Base-by-base conservation (phyloP, 495 filamentous ascomycete species). In the Podospora tetraspora region DNA sequence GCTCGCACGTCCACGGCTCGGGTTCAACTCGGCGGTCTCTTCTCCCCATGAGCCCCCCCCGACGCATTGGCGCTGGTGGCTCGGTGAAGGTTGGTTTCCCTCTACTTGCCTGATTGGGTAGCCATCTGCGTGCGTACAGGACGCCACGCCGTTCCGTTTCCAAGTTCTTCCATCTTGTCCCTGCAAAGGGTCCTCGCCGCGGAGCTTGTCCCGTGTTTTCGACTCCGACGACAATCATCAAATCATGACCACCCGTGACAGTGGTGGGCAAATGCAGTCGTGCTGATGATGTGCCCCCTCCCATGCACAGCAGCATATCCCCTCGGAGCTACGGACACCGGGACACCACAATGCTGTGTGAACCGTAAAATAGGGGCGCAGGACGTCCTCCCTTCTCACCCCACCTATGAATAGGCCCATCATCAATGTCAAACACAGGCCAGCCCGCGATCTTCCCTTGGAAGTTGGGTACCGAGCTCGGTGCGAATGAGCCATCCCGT, bases 1-100 rank as follows among this genome's bases (percentile, higher is more conserved):
- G 57, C 60, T 58, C 65, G 57, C 65, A 61, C 60, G 65, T 57
- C 21, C 65, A 56, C 57, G 65, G 65, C 65, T 66, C 65, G 57
- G 65, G 57, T 61, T 66, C 57, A 66, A 66, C 34, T 66, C 65
- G 65, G 65, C 65, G 65, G 32, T 66, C 32, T 32, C 58, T 58
- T 37, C 29, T 59, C 64, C 7, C 64, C 13, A 21, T 29, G 12
- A 21, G 13, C 25, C 56, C 29, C 29, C 22, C 25, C 30, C 8
- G 21, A 59, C 30, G 30, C 30, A 30, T 22, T 57, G 27, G 57
- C 32, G 27, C 59, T 60, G 25, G 25, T 1, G n/a, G 57, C 43
- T 61, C 34, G 32, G 65, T 30, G 57, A 52, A 43, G 57, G 24
- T 3, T 22, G 59, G 59, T 25, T 66, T 66, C 34, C 34, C 37